Evolutionary conservation across 2,329 filamentous ascomycete genomes (phyloP).

Genomic region (Thielaviopsis populi): DNA sequence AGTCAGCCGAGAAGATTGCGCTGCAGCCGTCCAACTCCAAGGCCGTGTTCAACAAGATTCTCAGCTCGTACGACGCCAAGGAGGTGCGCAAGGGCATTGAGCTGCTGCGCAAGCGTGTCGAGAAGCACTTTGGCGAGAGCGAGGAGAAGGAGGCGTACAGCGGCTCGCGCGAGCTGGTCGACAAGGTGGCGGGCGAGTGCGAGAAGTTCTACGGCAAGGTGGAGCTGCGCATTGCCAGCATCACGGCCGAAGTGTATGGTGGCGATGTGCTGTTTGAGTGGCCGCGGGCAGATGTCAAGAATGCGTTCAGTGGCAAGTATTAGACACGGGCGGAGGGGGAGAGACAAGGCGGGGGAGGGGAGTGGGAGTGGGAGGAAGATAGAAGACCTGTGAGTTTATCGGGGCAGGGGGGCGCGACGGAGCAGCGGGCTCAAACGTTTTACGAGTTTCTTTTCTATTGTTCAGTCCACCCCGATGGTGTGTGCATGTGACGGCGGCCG

Average conservation of each 20-base stretch:
- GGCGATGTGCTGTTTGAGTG: slow-evolving; percentile 51
- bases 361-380: neutral
- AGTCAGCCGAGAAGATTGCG: slow-evolving; percentile 50
- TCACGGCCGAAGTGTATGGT: slow-evolving; percentile 48
- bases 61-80: slow-evolving; percentile 64
- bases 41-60: slow-evolving; percentile 69
- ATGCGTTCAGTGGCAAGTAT: slow-evolving; percentile 32
- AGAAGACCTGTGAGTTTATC: neutral
- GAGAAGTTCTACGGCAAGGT: slow-evolving; percentile 48
- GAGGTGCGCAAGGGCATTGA: slow-evolving; percentile 86
- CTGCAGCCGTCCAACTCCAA: slow-evolving; percentile 72
- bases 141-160: slow-evolving; percentile 69
- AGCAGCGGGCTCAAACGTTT: neutral
- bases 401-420: neutral
- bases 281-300: slow-evolving; percentile 48
- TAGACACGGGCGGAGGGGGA: neutral
- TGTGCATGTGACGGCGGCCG: neutral
- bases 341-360: neutral
- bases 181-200: slow-evolving; percentile 43
- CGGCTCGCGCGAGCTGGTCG: slow-evolving; percentile 43
- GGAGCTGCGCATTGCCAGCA: slow-evolving; percentile 42
- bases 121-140: slow-evolving; percentile 91
- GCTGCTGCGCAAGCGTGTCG: slow-evolving; percentile 73
- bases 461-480: too few relatives aligned
- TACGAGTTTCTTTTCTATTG: neutral